A percentile compares a stretch with the other conserved stretches of the same genome.
These are phyloP conservation scores for Cynanchum wilfordii DNA, from an alignment of 257 asterid genomes.

Conservation along the genomic window DNA sequence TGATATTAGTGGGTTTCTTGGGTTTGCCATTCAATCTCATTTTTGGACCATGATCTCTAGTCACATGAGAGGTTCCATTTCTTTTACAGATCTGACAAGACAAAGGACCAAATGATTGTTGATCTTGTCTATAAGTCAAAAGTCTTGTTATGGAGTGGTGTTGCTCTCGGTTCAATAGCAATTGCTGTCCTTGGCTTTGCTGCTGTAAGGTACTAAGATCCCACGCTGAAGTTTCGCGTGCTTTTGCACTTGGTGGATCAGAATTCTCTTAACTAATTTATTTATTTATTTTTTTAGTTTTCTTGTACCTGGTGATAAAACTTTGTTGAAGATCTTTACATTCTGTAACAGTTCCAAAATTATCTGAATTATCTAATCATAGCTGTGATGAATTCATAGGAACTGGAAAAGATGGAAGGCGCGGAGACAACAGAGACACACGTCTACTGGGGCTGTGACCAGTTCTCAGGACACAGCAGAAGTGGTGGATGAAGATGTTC, in stretches of 20 bases:
- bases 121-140: conserved; percentile 63
- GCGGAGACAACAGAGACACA: conserved; percentile 49
- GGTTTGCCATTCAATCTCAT: conserved; percentile 3
- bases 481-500: conserved; percentile 61
- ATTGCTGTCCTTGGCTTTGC: conserved; percentile 71
- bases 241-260: background rate
- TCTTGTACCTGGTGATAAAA: background rate
- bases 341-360: background rate
- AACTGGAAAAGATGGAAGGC: conserved; percentile 80
- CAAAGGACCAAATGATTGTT: conserved; percentile 67
- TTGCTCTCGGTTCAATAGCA: conserved; percentile 66
- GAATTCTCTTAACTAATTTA: background rate
- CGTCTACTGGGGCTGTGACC: conserved; percentile 25
- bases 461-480: conserved; percentile 36
- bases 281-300: background rate
- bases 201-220: conserved; percentile 51
- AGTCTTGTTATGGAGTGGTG: conserved; percentile 66
- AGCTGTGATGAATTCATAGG: conserved; percentile 29
- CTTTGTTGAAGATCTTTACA: background rate
- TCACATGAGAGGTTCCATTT: conserved; percentile 19
- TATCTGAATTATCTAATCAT: background rate
- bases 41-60: conserved; percentile 10
- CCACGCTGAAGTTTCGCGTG: background rate
- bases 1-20: background rate
- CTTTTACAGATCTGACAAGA: conserved; percentile 58